phyloP scores from a whole-genome alignment of 2,329 filamentous ascomycete genomes.

The Fusarium bactridioides region DNA sequence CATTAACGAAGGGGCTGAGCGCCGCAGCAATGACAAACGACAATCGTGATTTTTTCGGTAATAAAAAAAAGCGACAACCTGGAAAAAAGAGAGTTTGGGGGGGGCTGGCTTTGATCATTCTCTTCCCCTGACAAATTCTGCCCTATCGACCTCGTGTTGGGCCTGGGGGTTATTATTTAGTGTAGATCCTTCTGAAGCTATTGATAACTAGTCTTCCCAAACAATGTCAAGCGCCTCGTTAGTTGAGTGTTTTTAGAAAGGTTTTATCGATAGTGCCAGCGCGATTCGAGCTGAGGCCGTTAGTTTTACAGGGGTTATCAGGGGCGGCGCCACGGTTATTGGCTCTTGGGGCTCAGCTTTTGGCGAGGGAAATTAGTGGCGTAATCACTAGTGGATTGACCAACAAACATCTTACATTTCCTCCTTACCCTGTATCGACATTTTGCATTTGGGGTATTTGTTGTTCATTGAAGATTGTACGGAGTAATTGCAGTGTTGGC shows the following conservation, averaged over 20 bases:
- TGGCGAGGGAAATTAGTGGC: background rate
- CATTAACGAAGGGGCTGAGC: conserved; percentile 3
- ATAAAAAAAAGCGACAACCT: background rate
- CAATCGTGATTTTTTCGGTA: background rate
- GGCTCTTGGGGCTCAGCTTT: background rate
- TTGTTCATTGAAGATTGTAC: fast-evolving
- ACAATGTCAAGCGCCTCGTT: background rate
- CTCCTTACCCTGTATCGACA: background rate
- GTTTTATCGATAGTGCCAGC: background rate
- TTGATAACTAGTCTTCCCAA: background rate
- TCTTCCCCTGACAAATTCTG: background rate
- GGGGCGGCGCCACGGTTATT: background rate
- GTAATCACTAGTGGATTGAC: background rate
- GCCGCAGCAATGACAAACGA: conserved; percentile 1
- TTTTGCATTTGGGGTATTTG: background rate
- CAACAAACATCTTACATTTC: background rate
- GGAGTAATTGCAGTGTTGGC: too few relatives aligned
- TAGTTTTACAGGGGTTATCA: background rate
- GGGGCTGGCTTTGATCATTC: background rate
- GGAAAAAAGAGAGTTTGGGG: background rate
- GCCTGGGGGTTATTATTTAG: background rate
- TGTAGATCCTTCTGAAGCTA: background rate
- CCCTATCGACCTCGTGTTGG: background rate
- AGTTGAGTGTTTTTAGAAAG: background rate
- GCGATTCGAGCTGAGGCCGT: background rate